phyloP scores from a whole-genome alignment of 306 rosid species.

The Argentina anserina region DNA sequence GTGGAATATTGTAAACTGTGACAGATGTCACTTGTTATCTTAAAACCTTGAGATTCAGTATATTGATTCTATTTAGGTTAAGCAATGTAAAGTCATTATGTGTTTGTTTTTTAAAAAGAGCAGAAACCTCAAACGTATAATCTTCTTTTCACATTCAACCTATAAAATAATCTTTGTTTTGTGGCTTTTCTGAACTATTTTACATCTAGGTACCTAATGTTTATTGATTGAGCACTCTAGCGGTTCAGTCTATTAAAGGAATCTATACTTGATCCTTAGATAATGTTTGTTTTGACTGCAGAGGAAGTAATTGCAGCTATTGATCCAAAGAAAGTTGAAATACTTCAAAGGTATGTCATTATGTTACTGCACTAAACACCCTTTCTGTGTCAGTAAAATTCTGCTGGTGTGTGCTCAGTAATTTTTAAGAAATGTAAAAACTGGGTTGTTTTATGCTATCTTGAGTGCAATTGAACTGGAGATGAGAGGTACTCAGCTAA shows the following conservation, averaged over 20 bases:
- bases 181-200: background rate
- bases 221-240: conserved; percentile 4
- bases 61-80: background rate
- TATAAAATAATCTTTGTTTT: background rate
- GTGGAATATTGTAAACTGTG: background rate
- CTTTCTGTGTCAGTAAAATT: background rate
- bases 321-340: conserved; percentile 87
- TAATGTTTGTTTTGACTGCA: conserved; percentile 37
- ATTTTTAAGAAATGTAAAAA: background rate
- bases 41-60: background rate
- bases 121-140: background rate
- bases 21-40: background rate
- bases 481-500: background rate
- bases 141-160: background rate
- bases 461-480: background rate
- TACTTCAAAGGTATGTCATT: conserved; percentile 70
- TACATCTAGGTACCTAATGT: background rate
- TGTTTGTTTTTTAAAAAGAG: background rate
- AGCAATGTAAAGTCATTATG: background rate
- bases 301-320: conserved; percentile 80
- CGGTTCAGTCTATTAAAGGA: conserved; percentile 18
- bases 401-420: background rate
- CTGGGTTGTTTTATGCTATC: background rate
- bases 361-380: background rate
- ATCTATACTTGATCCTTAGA: conserved; percentile 5